These are phyloP conservation scores for Metschnikowia anglica DNA, from an alignment of 805 yeast genomes.

Conservation along the genomic window DNA sequence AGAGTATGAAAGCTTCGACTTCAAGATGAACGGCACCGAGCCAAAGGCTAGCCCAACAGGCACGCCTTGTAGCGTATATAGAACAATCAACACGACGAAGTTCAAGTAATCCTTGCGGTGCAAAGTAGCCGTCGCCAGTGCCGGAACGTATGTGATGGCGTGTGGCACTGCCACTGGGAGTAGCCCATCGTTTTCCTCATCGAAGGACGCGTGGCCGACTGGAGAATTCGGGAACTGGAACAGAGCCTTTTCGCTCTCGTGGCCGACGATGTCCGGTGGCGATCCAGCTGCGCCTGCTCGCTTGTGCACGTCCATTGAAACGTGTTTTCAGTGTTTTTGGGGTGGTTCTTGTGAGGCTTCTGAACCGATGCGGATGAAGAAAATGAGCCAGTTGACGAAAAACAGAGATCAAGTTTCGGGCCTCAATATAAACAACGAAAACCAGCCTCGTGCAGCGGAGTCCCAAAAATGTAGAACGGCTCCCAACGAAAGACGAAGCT, in stretches of 20 bases:
- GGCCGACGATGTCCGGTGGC: neutral
- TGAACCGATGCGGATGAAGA: no score
- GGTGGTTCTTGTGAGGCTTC: no score
- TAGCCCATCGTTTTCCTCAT: constrained; percentile 36
- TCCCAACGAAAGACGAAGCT: no score
- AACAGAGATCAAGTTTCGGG: no score
- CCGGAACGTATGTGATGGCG: neutral
- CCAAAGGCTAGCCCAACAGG: constrained; percentile 97
- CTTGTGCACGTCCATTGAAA: constrained; percentile 22
- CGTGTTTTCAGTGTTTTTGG: no score
- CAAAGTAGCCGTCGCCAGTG: constrained; percentile 2
- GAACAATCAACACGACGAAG: constrained; percentile 65
- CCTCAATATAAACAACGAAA: no score
- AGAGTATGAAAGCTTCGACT: constrained; percentile 77
- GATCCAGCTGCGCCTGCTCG: constrained; percentile 3
- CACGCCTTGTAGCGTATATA: constrained; percentile 90
- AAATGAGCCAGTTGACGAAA: no score
- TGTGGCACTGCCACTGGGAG: constrained; percentile 25
- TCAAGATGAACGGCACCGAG: constrained; percentile 84
- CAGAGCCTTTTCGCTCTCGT: constrained; percentile 7
- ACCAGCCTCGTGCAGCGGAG: no score
- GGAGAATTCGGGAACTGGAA: constrained; percentile 4
- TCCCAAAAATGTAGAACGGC: no score
- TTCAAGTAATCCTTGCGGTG: constrained; percentile 17
- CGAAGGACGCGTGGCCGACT: constrained; percentile 25